Conservation (phyloP, 2,329 filamentous ascomycete species). For the Cadophora malorum region DNA sequence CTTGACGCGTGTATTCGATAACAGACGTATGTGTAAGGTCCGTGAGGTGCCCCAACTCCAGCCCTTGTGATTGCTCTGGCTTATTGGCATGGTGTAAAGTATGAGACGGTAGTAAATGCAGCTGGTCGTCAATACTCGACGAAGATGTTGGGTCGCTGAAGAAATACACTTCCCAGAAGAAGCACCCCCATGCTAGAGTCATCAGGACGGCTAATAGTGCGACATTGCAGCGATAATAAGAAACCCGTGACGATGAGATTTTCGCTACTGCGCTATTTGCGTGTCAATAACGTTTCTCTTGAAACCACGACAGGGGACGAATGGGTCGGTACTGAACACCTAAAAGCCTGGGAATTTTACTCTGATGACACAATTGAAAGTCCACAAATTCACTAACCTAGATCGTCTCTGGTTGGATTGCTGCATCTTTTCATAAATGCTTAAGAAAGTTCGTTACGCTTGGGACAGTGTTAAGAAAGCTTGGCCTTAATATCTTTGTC, state of each 20-base stretch:
- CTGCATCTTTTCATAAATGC: not conserved
- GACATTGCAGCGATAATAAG: not conserved
- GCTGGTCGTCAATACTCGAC: not conserved
- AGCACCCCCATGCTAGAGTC: not conserved
- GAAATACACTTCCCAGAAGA: conserved; percentile 15
- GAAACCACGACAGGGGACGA: not conserved
- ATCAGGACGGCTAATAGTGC: not conserved
- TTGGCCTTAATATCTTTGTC: not conserved
- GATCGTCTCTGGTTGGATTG: not conserved
- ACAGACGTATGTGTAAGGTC: conserved; percentile 1
- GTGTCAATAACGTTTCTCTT: not conserved
- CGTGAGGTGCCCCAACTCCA: not conserved
- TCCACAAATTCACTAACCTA: not conserved
- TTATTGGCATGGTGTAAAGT: not conserved
- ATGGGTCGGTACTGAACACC: not conserved
- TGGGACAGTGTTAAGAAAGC: not conserved
- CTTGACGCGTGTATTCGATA: conserved; percentile 9
- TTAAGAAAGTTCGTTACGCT: not conserved
- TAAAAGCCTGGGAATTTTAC: not conserved
- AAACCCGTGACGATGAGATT: not conserved
- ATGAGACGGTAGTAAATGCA: not conserved
- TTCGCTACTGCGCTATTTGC: not conserved
- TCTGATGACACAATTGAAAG: not conserved
- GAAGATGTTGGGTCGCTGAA: not conserved
- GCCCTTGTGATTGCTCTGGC: not conserved